Base-by-base conservation (phyloP, 495 filamentous ascomycete genomes). In the Lasiosphaeria ovina region DNA sequence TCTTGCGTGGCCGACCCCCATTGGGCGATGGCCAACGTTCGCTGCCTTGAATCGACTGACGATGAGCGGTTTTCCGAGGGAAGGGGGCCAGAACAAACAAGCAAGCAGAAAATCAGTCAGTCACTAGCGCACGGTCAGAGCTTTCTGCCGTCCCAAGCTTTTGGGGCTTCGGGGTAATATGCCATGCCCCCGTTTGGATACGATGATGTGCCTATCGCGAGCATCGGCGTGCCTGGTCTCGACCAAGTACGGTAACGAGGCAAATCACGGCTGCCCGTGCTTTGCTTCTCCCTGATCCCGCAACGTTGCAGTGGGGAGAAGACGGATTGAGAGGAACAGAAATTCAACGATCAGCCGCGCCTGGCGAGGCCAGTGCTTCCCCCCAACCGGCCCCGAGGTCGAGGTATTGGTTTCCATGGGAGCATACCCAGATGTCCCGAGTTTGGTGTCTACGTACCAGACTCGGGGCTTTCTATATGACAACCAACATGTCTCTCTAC, bases 381-480 rank as follows among this genome's bases (percentile, higher is more conserved):
- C 24, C 52, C 44, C 24, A 54, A 38, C 44, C 59, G 34, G 47
- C 50, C 35, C 17, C 11, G 50, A 54, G 35, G 50, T 32, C 33
- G 34, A 3, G 44, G 42, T 11, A 32, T 51, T 50, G 31, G 59
- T 51, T 47, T 40, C 48, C 51, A 36, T 42, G 42, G 51, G 56
- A 47, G 34, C 51, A 58, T 24, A 24, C 24, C 24, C 2, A 34
- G 51, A 51, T 36, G 7, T 42, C n/a, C 47, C 47, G 56, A 58
- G 56, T 14, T 51, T 35, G 47, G 14, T 16, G 54, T 5, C 53
- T 14, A 17, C 52, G 35, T 24, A 35, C 45, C 17, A 45, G 47
- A 62, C 9, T 32, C 33, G 66, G 61, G 62, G 53, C 64, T 36
- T 63, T 57, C 66, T 63, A 59, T 63, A 59, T 24, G 24, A 24